These are phyloP conservation scores for Neurospora sp. DNA, from an alignment of 495 filamentous ascomycete genomes.

Conservation along the genomic window DNA sequence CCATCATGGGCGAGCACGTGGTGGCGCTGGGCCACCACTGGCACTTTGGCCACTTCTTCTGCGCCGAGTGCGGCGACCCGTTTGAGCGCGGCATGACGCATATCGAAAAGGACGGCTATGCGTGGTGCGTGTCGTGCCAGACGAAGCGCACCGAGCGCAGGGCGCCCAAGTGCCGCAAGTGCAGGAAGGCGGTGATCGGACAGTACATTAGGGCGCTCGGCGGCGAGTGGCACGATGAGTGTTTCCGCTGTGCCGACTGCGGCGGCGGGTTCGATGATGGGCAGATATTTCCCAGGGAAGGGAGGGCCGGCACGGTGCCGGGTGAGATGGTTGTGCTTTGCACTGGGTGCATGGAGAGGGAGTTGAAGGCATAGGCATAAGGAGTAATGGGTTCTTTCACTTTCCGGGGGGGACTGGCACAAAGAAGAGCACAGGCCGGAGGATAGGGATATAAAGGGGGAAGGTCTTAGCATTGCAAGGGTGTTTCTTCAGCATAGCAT, in stretches of 20 bases:
- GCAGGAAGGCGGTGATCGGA: slow-evolving; percentile 73
- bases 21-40: slow-evolving; percentile 43
- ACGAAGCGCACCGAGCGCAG: slow-evolving; percentile 66
- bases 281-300: slow-evolving; percentile 40
- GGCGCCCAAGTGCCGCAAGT: slow-evolving; percentile 76
- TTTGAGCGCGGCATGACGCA: slow-evolving; percentile 75
- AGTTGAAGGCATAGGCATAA: slow-evolving; percentile 35
- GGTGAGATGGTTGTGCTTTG: slow-evolving; percentile 37
- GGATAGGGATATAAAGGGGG: neutral
- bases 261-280: slow-evolving; percentile 43
- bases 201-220: slow-evolving; percentile 79
- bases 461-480: neutral
- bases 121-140: slow-evolving; percentile 93
- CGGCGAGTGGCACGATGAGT: slow-evolving; percentile 86
- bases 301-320: slow-evolving; percentile 20
- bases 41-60: slow-evolving; percentile 99
- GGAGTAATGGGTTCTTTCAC: neutral
- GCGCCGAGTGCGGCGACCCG: slow-evolving; percentile 95
- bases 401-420: neutral
- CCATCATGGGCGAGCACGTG: no score
- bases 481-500: neutral
- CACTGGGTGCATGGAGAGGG: slow-evolving; percentile 36
- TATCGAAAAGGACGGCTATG: slow-evolving; percentile 98
- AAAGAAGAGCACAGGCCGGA: neutral
- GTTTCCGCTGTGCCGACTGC: slow-evolving; percentile 67